Evolutionary conservation across 768 basidiomycete genomes (phyloP).

Genomic region (Termitomyces sp.): DNA sequence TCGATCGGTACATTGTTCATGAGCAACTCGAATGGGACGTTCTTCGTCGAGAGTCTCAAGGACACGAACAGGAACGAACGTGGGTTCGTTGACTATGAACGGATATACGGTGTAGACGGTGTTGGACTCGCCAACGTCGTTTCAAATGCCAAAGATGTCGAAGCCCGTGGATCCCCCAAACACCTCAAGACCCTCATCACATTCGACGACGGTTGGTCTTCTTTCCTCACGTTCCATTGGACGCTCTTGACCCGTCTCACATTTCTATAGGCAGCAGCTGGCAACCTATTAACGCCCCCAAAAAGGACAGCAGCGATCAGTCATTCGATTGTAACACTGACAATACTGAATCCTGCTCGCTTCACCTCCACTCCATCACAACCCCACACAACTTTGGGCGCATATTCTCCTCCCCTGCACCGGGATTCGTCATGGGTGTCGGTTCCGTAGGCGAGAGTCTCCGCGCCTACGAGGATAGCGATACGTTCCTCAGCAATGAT

Average conservation of each 20-base stretch:
- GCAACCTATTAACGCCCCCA: slow-evolving; percentile 58
- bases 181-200: slow-evolving; percentile 78
- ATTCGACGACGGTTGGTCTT: slow-evolving; percentile 65
- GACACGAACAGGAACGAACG: slow-evolving; percentile 88
- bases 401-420: slow-evolving; percentile 92
- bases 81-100: slow-evolving; percentile 94
- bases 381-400: slow-evolving; percentile 90
- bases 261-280: slow-evolving; percentile 59
- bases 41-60: slow-evolving; percentile 85
- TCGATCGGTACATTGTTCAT: slow-evolving; percentile 90
- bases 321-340: slow-evolving; percentile 58
- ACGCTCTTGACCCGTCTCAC: slow-evolving; percentile 15
- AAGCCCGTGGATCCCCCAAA: slow-evolving; percentile 65
- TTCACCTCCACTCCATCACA: slow-evolving; percentile 93
- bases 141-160: slow-evolving; percentile 79
- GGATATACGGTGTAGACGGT: slow-evolving; percentile 81
- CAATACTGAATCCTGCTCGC: slow-evolving; percentile 62
- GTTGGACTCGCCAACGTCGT: slow-evolving; percentile 91
- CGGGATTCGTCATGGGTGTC: slow-evolving; percentile 95
- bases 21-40: slow-evolving; percentile 94
- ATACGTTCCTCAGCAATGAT: slow-evolving; percentile 91
- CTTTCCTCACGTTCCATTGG: too few species aligned
- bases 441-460: slow-evolving; percentile 77
- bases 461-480: slow-evolving; percentile 75
- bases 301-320: slow-evolving; percentile 56